phyloP scores from a whole-genome alignment of 2,329 filamentous ascomycete genomes.

The Ophiostoma ulmi region DNA sequence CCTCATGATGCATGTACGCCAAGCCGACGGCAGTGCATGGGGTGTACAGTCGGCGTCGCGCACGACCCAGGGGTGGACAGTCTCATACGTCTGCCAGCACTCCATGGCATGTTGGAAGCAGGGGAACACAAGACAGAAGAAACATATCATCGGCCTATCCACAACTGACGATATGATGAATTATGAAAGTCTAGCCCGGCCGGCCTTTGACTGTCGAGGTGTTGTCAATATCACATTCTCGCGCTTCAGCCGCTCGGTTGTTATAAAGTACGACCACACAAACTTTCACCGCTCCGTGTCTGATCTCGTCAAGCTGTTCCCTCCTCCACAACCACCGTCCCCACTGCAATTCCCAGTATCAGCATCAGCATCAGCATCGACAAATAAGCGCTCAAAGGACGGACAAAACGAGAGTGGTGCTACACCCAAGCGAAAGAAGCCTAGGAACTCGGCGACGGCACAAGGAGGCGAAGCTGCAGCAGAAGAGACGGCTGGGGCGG shows the following conservation, averaged over 20 bases:
- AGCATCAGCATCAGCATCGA: neutral
- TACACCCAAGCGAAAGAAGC: neutral
- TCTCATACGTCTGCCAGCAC: slow-evolving; percentile 50
- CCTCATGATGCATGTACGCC: slow-evolving; percentile 42
- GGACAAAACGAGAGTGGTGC: neutral
- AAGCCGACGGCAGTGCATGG: slow-evolving; percentile 48
- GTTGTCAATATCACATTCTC: slow-evolving; percentile 47
- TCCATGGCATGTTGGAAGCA: slow-evolving; percentile 49
- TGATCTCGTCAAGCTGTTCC: slow-evolving; percentile 45
- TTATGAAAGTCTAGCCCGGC: slow-evolving; percentile 44
- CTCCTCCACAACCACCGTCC: slow-evolving; percentile 40
- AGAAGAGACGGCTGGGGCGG: neutral
- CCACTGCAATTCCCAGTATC: neutral
- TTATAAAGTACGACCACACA: slow-evolving; percentile 53
- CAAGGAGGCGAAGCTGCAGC: neutral
- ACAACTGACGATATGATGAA: slow-evolving; percentile 45
- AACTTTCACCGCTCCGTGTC: slow-evolving; percentile 53
- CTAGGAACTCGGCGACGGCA: neutral
- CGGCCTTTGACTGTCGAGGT: slow-evolving; percentile 56
- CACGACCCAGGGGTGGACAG: slow-evolving; percentile 47
- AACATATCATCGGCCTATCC: slow-evolving; percentile 45
- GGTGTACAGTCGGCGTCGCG: slow-evolving; percentile 42
- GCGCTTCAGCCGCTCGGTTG: slow-evolving; percentile 43
- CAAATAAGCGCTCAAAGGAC: slow-evolving; percentile 20
- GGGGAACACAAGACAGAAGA: slow-evolving; percentile 40